Conservation (phyloP, 2,329 filamentous ascomycete genomes). For the Trichoderma breve region DNA sequence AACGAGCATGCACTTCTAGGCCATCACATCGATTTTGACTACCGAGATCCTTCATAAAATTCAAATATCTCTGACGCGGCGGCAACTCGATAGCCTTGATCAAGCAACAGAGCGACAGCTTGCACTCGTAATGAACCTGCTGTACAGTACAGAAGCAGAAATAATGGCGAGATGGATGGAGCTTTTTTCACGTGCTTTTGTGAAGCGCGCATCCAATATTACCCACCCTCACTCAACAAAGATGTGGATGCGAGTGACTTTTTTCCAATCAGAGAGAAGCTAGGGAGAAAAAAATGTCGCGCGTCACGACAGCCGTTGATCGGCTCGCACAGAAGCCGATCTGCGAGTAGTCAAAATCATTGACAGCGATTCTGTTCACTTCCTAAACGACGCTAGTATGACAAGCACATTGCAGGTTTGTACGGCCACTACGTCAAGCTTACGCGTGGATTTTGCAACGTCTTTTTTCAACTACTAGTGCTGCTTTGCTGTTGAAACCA, state of each 20-base stretch:
- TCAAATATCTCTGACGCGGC: background rate
- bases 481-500: background rate
- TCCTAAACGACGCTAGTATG: background rate
- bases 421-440: slow-evolving; percentile 6
- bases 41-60: background rate
- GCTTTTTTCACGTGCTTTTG: slow-evolving; percentile 14
- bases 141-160: background rate
- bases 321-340: background rate
- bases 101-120: background rate
- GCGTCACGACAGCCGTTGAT: slow-evolving; percentile 5
- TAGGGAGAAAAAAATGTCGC: slow-evolving; percentile 6
- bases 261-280: background rate
- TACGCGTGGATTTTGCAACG: slow-evolving; percentile 1
- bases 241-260: slow-evolving; percentile 7
- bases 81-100: background rate
- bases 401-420: background rate
- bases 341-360: background rate
- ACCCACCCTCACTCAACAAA: slow-evolving; percentile 3
- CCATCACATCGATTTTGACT: background rate
- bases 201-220: background rate
- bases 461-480: background rate
- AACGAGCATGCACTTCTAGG: background rate
- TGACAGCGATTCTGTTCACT: background rate
- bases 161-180: background rate
- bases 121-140: background rate